Evolutionary conservation across 2,329 filamentous ascomycete genomes (phyloP).

Genomic region (Helicocarpus griseus): DNA sequence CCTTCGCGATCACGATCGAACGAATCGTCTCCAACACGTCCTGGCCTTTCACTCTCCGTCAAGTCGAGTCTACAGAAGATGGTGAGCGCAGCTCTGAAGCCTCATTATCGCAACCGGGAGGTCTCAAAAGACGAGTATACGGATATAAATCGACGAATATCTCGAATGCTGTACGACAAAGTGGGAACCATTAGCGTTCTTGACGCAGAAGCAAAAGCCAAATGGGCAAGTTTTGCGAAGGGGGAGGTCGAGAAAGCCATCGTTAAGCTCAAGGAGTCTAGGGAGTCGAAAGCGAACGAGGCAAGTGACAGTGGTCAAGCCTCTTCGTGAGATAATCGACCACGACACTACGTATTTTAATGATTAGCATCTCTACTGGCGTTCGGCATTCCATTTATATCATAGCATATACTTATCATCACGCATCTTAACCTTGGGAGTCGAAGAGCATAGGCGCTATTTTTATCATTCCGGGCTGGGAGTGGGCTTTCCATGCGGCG

Average conservation of each 20-base stretch:
- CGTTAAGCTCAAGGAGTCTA: slow-evolving; percentile 22
- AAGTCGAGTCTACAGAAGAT: slow-evolving; percentile 86
- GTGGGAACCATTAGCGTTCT: slow-evolving; percentile 44
- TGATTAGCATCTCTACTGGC: not conserved
- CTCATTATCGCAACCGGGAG: slow-evolving; percentile 68
- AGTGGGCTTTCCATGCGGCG: not conserved
- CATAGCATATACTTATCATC: not conserved
- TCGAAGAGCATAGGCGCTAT: not conserved
- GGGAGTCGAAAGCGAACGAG: slow-evolving; percentile 8
- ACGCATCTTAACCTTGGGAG: no score
- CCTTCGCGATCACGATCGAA: slow-evolving; percentile 41
- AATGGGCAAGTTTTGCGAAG: slow-evolving; percentile 66
- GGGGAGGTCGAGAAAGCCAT: slow-evolving; percentile 72
- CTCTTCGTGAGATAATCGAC: slow-evolving; percentile 3
- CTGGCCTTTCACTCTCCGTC: slow-evolving; percentile 62
- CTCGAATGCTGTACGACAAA: slow-evolving; percentile 71
- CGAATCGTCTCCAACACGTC: slow-evolving; percentile 59
- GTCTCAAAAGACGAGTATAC: slow-evolving; percentile 86
- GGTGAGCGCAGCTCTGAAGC: slow-evolving; percentile 72
- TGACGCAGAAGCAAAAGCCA: slow-evolving; percentile 55
- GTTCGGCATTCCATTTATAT: not conserved
- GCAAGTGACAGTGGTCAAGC: slow-evolving; percentile 11
- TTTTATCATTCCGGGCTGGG: no score
- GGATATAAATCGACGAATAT: slow-evolving; percentile 81
- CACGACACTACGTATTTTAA: not conserved